A percentile compares a stretch with the other conserved stretches of the same genome.
phyloP scores from a whole-genome alignment of 345 rosid species.

The Corymbia maculata region DNA sequence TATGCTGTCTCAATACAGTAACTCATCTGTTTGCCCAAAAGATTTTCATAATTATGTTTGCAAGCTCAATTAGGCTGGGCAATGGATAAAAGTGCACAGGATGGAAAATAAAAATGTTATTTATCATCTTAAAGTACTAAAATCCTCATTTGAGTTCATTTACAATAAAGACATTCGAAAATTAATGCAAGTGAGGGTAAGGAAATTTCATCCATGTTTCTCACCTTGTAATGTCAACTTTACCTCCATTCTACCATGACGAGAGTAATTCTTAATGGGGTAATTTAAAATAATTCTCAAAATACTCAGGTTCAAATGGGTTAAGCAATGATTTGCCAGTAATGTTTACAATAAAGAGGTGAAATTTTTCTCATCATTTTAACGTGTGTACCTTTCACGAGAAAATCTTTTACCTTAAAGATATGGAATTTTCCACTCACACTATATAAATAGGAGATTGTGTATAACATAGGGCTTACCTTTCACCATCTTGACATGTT shows the following conservation, averaged over 20 bases:
- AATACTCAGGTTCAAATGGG: neutral
- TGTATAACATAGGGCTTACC: neutral
- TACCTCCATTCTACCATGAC: neutral
- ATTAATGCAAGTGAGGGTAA: neutral
- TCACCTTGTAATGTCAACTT: neutral
- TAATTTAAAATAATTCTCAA: neutral
- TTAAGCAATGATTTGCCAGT: neutral
- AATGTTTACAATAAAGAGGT: neutral
- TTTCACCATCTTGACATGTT: neutral
- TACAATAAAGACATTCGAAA: neutral
- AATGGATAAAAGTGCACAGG: neutral
- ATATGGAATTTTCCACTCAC: neutral
- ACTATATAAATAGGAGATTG: neutral
- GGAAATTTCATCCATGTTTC: neutral
- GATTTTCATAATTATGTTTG: neutral
- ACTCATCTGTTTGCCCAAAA: neutral
- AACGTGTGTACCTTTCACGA: neutral
- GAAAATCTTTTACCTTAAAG: neutral
- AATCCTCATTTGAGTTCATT: neutral
- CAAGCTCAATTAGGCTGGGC: neutral
- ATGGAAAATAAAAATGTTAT: no score
- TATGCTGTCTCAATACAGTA: neutral
- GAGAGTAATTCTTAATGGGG: accelerated
- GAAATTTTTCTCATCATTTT: neutral
- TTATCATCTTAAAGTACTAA: no score